Base-by-base conservation (phyloP, 2,329 filamentous ascomycete species). In the Penicillium frequentans region DNA sequence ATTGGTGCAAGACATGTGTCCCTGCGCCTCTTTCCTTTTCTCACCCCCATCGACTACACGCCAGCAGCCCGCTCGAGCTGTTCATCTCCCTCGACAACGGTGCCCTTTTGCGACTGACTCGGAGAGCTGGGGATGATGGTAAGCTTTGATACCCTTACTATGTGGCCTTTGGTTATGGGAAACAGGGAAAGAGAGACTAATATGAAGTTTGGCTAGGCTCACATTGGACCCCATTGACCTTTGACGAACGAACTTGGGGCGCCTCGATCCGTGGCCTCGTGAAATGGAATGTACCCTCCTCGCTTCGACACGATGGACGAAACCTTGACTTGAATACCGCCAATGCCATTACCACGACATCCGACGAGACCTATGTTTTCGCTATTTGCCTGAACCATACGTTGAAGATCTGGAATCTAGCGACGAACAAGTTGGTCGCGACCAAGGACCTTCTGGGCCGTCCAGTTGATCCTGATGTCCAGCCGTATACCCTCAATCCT, bases 331-430 rank as follows among this genome's bases (percentile, higher is more conserved):
- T 71, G n/a, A 76, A 72, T 55, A 73, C 74, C 13, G 73, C 76
- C 37, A 76, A 77, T 63, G 72, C 77, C 29, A 77, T 81, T 61
- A 70, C 71, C 24, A 75, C 75, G 29, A 79, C 77, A 6, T 76
- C 77, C 9, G 77, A 80, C 54, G 75, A 78, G 53, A 76, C 74
- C 3, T 77, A 80, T 54, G 72, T 87, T 10, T 90, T 96, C 66
- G 93, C 93, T 0, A 86, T 96, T 49, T 95, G 90, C 61, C 80
- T 99, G 58, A 93, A 99, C 66, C 93, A 99, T 71, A 88, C 87
- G 11, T 78, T 99, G 70, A 88, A 92, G 68, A 87, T 95, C 39
- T 98, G 95, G 93, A 95, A 96, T 69, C 81, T 93, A 31, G 80
- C 85, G n/a, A 90, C 85, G 39, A 93, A 93, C 47, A 90, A 88